Conservation (phyloP, 192 early-diverging fungal genomes). For the Haplosporangium gracile region DNA sequence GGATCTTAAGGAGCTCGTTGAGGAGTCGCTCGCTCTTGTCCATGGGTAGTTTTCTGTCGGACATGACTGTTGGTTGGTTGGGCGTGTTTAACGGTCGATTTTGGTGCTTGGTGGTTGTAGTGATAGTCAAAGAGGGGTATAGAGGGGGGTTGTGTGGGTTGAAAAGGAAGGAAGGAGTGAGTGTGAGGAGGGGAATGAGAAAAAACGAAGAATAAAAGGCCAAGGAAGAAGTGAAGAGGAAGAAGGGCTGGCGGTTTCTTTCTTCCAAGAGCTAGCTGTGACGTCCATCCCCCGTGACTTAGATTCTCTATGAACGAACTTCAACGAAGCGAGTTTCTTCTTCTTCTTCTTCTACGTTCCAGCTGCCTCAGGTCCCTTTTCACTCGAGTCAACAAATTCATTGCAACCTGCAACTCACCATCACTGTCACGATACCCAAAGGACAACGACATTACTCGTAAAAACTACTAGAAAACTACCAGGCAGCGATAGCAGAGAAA, state of each 20-base stretch:
- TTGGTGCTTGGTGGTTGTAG: neutral
- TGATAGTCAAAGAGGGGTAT: neutral
- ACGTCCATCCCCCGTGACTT: slow-evolving; percentile 3
- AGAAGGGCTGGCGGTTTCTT: neutral
- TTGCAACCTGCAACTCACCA: too few relatives aligned
- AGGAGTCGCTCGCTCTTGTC: slow-evolving; percentile 81
- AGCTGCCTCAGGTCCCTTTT: too few relatives aligned
- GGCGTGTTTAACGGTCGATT: neutral
- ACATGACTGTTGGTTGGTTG: slow-evolving; percentile 18
- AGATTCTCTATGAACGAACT: too few relatives aligned
- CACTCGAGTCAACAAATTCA: too few relatives aligned
- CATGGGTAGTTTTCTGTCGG: slow-evolving; percentile 66
- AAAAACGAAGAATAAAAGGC: neutral
- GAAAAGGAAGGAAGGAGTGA: too few relatives aligned
- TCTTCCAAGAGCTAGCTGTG: neutral
- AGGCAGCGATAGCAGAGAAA: too few relatives aligned
- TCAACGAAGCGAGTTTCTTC: too few relatives aligned
- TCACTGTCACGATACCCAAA: too few relatives aligned
- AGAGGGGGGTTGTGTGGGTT: neutral
- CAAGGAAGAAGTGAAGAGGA: neutral
- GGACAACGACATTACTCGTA: too few relatives aligned
- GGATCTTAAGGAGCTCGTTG: slow-evolving; percentile 74
- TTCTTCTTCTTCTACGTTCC: too few relatives aligned
- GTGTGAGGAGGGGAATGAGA: neutral
- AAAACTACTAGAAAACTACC: too few relatives aligned